These are phyloP conservation scores for Pichia phayaonensis DNA, from an alignment of 805 yeast genomes.

Conservation along the genomic window DNA sequence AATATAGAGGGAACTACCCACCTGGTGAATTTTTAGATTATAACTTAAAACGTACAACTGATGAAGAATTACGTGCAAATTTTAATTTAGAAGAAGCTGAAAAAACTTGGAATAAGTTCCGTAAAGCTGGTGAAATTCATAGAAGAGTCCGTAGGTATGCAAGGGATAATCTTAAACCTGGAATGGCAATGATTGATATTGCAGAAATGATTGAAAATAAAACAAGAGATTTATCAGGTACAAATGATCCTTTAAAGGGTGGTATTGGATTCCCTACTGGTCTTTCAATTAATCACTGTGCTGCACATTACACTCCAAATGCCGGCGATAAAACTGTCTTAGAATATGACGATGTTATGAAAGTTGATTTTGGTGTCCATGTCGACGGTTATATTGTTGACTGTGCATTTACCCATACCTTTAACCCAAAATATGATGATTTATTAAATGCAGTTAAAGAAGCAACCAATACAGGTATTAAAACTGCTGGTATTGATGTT, in stretches of 20 bases:
- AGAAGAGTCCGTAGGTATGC: slow-evolving; percentile 83
- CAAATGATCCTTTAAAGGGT: slow-evolving; percentile 57
- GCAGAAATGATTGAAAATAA: slow-evolving; percentile 86
- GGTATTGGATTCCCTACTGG: slow-evolving; percentile 99
- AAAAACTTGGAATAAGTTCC: slow-evolving; percentile 71
- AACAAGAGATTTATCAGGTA: slow-evolving; percentile 57
- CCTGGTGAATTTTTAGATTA: slow-evolving; percentile 86
- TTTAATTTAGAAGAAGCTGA: slow-evolving; percentile 7
- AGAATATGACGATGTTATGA: slow-evolving; percentile 85
- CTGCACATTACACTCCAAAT: slow-evolving; percentile 98
- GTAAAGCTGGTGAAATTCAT: slow-evolving; percentile 96
- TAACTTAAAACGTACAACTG: slow-evolving; percentile 66
- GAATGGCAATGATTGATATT: slow-evolving; percentile 84
- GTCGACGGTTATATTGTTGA: slow-evolving; percentile 91
- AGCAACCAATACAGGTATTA: slow-evolving; percentile 90
- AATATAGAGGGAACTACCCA: slow-evolving; percentile 68
- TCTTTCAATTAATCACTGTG: slow-evolving; percentile 82
- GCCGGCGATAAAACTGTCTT: slow-evolving; percentile 83
- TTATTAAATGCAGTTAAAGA: slow-evolving; percentile 79
- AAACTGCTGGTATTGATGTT: slow-evolving; percentile 93
- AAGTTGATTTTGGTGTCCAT: slow-evolving; percentile 95
- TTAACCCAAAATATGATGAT: slow-evolving; percentile 75
- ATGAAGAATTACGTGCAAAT: slow-evolving; percentile 54
- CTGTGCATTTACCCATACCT: slow-evolving; percentile 89
- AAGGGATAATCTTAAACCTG: slow-evolving; percentile 70